Evolutionary conservation across 495 filamentous ascomycete genomes (phyloP), one percentile per base, ranked within the genome.

Genomic region (Talaromyces trachyspermus): DNA sequence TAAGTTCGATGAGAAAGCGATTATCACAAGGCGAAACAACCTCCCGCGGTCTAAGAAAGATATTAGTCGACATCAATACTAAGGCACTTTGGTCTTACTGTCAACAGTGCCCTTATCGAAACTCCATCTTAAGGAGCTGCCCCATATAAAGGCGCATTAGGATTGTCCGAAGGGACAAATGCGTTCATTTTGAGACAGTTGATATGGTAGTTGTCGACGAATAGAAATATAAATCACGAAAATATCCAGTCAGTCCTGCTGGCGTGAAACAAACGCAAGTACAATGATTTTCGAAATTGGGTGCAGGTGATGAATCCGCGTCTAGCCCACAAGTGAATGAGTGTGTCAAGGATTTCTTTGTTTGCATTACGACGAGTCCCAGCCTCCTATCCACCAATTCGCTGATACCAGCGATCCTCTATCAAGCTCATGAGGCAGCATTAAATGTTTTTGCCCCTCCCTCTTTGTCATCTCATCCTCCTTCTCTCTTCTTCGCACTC

Each of bases 181-280:
- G 27, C 6, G n/a, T 36, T 32, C 38, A 41, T 41, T 41, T 24
- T 25, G 2, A 37, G 33, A 7, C 14, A 18, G 4, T 19, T 7
- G 15, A 18, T 37, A 36, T 25, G 20, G 8, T 24, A 19, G 15
- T 43, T 11, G 8, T 25, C 24, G 24, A 24, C 9, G 15, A 29
- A 30, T 22, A 18, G 11, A 12, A 15, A 17, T 23, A 20, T 23
- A 15, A 26, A 19, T 10, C 17, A 4, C 5, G 17, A 32, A 35
- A 32, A 20, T 43, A 18, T 32, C 30, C 23, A n/a, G n/a, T n/a
- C n/a, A n/a, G n/a, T n/a, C n/a, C n/a, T n/a, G n/a, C n/a, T n/a
- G n/a, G n/a, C n/a, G n/a, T n/a, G n/a, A n/a, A 41, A 41, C 20
- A 41, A 41, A 41, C 38, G 37, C 51, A 44, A 19, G 49, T 45